phyloP scores from a whole-genome alignment of 371 early-diverging fungal species.

The Mortierella sp. region DNA sequence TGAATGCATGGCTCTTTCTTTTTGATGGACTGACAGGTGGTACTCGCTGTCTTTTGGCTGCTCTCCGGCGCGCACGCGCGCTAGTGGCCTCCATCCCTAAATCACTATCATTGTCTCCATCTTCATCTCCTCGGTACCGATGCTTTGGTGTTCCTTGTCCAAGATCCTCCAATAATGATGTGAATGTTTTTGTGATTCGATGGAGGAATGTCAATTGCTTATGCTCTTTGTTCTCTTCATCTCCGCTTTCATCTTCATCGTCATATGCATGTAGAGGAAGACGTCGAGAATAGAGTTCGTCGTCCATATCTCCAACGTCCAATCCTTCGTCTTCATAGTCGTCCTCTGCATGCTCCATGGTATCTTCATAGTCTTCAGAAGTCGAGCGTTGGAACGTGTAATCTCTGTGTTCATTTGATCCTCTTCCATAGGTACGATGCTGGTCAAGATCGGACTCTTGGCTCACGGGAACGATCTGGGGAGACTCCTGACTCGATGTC shows the following conservation, averaged over 20 bases:
- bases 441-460: constrained; percentile 6
- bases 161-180: constrained; percentile 3
- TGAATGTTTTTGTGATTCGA: constrained; percentile 11
- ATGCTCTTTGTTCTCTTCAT: constrained; percentile 25
- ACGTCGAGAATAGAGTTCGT: background rate
- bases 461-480: constrained; percentile 4
- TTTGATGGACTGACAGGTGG: too few relatives aligned
- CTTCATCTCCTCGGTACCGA: background rate
- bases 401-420: too few relatives aligned
- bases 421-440: background rate
- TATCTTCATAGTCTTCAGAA: too few relatives aligned
- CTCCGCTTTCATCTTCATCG: background rate
- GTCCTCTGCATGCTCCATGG: background rate
- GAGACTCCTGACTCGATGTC: constrained; percentile 13
- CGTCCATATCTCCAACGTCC: constrained; percentile 26
- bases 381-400: too few relatives aligned
- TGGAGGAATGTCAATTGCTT: constrained; percentile 42
- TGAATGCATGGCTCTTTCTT: too few relatives aligned
- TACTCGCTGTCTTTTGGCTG: too few relatives aligned
- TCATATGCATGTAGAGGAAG: background rate
- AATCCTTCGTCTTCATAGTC: constrained; percentile 16
- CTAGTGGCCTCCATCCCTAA: too few relatives aligned
- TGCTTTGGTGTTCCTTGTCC: background rate
- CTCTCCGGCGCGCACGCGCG: too few relatives aligned
- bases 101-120: background rate